phyloP scores from a whole-genome alignment of 345 rosid species.

The Hypericum androsaemum region DNA sequence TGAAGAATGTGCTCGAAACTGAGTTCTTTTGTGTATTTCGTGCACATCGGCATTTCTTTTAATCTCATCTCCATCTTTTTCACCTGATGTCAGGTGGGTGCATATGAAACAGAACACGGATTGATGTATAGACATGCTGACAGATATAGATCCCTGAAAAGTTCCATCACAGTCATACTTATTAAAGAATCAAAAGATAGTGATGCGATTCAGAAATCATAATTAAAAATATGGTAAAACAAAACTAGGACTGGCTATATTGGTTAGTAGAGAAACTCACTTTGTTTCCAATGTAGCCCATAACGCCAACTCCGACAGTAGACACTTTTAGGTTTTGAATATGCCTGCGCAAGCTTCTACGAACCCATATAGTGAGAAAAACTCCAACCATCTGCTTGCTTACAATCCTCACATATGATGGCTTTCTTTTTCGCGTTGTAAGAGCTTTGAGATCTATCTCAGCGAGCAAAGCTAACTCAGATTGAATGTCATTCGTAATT shows the following conservation, averaged over 20 bases:
- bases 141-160: conserved; percentile 84
- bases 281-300: conserved; percentile 99
- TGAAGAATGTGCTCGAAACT: conserved; percentile 46
- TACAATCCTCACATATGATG: conserved; percentile 61
- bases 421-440: conserved; percentile 56
- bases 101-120: conserved; percentile 74
- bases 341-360: conserved; percentile 73
- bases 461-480: conserved; percentile 44
- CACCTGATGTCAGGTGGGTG: conserved; percentile 84
- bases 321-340: conserved; percentile 76
- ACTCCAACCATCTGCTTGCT: conserved; percentile 97
- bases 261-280: conserved; percentile 25
- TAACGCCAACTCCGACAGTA: conserved; percentile 83
- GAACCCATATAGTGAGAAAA: conserved; percentile 81
- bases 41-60: conserved; percentile 84
- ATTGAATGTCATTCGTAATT: conserved; percentile 22
- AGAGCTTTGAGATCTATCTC: conserved; percentile 56
- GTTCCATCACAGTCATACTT: conserved; percentile 13
- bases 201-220: conserved; percentile 3
- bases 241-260: no score
- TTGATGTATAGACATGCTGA: conserved; percentile 90
- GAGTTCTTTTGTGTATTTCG: conserved; percentile 78
- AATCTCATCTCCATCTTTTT: conserved; percentile 77
- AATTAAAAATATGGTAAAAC: no score
- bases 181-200: conserved; percentile 7